Evolutionary conservation across 2,329 filamentous ascomycete genomes (phyloP).

Genomic region (Claviceps quebecensis): DNA sequence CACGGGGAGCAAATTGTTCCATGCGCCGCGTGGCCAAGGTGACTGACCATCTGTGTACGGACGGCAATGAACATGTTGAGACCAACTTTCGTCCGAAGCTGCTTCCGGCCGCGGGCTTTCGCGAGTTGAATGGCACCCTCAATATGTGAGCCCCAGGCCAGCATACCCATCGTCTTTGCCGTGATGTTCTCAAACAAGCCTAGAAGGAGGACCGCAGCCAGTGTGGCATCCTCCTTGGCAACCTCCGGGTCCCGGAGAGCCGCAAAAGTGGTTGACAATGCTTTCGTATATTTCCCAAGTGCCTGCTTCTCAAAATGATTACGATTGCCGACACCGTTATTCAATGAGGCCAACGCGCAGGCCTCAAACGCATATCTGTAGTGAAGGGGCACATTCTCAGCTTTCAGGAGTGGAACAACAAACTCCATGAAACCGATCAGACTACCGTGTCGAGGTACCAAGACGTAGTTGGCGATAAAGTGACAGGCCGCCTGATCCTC

Average conservation of each 20-base stretch:
- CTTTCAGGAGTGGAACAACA: constrained; percentile 39
- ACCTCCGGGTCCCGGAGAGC: constrained; percentile 36
- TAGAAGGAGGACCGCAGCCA: constrained; percentile 45
- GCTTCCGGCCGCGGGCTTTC: constrained; percentile 41
- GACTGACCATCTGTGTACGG: constrained; percentile 42
- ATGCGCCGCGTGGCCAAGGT: background rate
- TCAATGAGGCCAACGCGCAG: constrained; percentile 42
- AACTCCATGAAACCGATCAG: constrained; percentile 45
- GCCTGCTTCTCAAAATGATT: constrained; percentile 25
- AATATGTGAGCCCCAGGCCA: constrained; percentile 50
- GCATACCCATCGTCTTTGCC: constrained; percentile 36
- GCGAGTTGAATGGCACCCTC: constrained; percentile 49
- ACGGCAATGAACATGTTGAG: constrained; percentile 44
- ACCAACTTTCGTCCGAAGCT: constrained; percentile 38
- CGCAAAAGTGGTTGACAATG: constrained; percentile 35
- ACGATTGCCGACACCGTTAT: constrained; percentile 30
- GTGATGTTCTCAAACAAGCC: constrained; percentile 49
- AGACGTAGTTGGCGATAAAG: constrained; percentile 47
- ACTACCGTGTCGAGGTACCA: constrained; percentile 35
- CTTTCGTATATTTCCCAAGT: constrained; percentile 39
- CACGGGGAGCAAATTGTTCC: background rate
- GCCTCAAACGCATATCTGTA: constrained; percentile 44
- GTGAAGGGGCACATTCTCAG: constrained; percentile 28
- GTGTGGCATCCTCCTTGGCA: constrained; percentile 39
- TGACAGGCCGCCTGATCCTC: constrained; percentile 44